Base-by-base conservation (phyloP, 192 early-diverging fungal genomes). In the Obelidium mucronatum region DNA sequence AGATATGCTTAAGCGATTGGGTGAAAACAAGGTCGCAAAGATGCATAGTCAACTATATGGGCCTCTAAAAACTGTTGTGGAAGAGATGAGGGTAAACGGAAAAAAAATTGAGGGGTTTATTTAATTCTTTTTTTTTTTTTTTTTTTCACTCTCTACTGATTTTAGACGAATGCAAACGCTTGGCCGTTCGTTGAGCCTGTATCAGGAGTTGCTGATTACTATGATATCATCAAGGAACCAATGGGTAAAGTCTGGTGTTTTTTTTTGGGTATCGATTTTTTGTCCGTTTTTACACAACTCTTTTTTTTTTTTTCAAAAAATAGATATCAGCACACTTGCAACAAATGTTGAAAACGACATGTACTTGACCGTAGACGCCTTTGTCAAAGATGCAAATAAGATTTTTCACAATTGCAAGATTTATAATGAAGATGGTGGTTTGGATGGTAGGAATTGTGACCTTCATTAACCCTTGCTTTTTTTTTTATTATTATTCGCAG, bases 171-270 rank as follows among this genome's bases (percentile, higher is more conserved):
- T 81, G 79, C 87, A 0, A 85, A 88, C 30, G 87, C 95, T 6
- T 98, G 97, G 97, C 96, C 98, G 5, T 99, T 99, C 80, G 88
- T 88, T 70, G 90, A 94, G 42, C 95, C 97, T 11, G 98, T 99
- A 11, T 91, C 95, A 51, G 93, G 94, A 35, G 97, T 99, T 1
- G 88, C 94, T 1, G 96, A 98, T 79, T 99, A 99, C 78, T 97
- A 98, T 72, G 86, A 90, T 5, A 93, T 98, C 37, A 96, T 99
- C 80, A 97, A 91, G 62, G 91, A 98, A 59, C 98, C 98, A 6
- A 99, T 99, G 97, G 95, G 92, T 94, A 79, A 69, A 74, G 35
- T 54, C 39, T 66, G 53, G 40, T 37, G 19, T 11, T 65, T 53
- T 67, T 17, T 53, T n/a, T n/a, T n/a, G n/a, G n/a, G n/a, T 8